Base-by-base conservation (phyloP, 1,139 yeast genomes). In the Sporopachydermia cereana region DNA sequence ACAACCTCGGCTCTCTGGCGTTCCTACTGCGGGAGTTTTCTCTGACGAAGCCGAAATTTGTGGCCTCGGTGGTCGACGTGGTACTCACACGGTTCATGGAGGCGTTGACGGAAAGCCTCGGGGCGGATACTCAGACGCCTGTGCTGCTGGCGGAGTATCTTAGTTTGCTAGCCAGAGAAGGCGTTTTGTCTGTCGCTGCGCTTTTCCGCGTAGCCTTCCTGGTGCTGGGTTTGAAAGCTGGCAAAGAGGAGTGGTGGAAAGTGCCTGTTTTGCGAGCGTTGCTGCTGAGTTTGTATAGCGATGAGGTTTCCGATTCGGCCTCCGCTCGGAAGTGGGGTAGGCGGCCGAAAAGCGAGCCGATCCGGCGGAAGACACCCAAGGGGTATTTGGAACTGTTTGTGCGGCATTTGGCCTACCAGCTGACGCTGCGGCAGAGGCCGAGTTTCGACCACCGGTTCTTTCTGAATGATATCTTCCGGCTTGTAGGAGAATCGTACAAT, bases 31-130 rank as follows among this genome's bases (percentile, higher is more conserved):
- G 62, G 34, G 59, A 57, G 1, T 50, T 74, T 20, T 58, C 66
- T 23, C 58, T 58, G 5, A 56, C 61, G 42, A 67, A 71, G 52
- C 67, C 64, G 39, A 60, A 62, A 18, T 66, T 76, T 44, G 61
- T 65, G 2, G 63, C 72, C 1, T 56, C 56, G 42, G 73, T 79
- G 1, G 63, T 84, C 43, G 96, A 89, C 57, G 65, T 74, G n/a
- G 51, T 82, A 1, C 51, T 83, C 14, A 25, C 14, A 14, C 29
- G 29, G 7, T 14, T 25, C 29, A 25, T 14, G 14, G 29, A 25
- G 14, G 14, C 14, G 29, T 14, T 25, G 29, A 25, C 29, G 14
- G 29, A 7, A 25, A 14, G 12, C 14, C 12, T 14, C 29, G 29
- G 29, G 14, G 7, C 29, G 29, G 29, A 14, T 25, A 14, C 14